Evolutionary conservation across 2,329 filamentous ascomycete species (phyloP).

Genomic region (Ceratocystis lukuohia): DNA sequence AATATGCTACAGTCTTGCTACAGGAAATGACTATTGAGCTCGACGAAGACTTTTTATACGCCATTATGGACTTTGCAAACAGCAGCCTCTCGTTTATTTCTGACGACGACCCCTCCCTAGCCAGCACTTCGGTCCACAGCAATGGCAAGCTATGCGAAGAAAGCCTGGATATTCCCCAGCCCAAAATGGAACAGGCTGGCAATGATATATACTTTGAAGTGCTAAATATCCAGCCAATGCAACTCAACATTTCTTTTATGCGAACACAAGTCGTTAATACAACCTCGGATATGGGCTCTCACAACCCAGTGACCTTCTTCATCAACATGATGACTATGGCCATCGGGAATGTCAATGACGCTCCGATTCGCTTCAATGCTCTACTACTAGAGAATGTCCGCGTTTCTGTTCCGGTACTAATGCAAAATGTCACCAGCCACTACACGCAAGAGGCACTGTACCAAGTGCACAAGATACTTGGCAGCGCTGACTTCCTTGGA

Average conservation of each 20-base stretch:
- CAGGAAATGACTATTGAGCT: conserved; percentile 98
- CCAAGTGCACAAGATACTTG: conserved; percentile 93
- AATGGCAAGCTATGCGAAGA: conserved; percentile 84
- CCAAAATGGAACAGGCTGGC: conserved; percentile 65
- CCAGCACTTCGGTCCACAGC: neutral
- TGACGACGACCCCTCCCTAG: neutral
- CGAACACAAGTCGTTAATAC: conserved; percentile 92
- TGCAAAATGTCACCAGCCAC: conserved; percentile 79
- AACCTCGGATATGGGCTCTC: conserved; percentile 80
- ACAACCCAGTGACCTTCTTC: conserved; percentile 96
- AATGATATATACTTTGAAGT: conserved; percentile 98
- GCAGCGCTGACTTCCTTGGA: conserved; percentile 91
- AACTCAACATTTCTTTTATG: conserved; percentile 92
- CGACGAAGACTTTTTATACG: conserved; percentile 96
- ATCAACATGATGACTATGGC: conserved; percentile 99
- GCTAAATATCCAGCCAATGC: conserved; percentile 94
- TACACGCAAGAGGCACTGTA: conserved; percentile 94
- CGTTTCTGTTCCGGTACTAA: conserved; percentile 70
- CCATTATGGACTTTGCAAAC: conserved; percentile 86
- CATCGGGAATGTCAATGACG: conserved; percentile 97
- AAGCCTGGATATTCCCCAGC: conserved; percentile 80
- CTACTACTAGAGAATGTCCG: conserved; percentile 90
- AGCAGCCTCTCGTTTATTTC: conserved; percentile 56
- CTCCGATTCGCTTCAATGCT: conserved; percentile 83
- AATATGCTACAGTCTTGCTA: conserved; percentile 84